Conservation (phyloP, 306 rosid genomes). For the Macrotyloma uniflorum region DNA sequence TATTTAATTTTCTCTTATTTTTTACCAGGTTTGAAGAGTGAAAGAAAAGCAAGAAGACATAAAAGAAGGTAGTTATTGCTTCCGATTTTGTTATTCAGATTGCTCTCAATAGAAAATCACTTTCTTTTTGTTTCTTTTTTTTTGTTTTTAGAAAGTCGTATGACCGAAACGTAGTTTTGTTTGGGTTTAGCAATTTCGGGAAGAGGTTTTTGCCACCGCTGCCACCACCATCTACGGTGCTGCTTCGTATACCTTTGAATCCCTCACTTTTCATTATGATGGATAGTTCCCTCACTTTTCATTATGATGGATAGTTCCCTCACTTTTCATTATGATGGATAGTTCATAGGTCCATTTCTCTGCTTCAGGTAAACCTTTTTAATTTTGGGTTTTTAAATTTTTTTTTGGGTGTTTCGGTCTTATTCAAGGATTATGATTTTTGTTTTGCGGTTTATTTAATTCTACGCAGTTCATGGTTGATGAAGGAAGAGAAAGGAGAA, state of each 20-base stretch:
- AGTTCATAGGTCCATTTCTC: conserved; percentile 45
- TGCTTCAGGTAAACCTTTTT: conserved; percentile 41
- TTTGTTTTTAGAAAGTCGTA: background rate
- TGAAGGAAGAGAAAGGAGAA: too few relatives aligned
- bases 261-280: conserved; percentile 26
- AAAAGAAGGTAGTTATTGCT: background rate
- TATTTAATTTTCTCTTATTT: too few relatives aligned
- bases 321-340: too few relatives aligned
- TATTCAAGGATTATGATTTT: background rate
- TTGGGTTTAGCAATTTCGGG: conserved; percentile 38
- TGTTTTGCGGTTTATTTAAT: background rate
- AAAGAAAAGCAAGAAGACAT: background rate
- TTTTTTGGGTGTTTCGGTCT: background rate
- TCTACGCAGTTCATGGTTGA: too few relatives aligned
- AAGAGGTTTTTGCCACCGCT: conserved; percentile 17
- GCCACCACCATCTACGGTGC: conserved; percentile 18
- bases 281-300: too few relatives aligned
- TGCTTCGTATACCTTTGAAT: conserved; percentile 21
- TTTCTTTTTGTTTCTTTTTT: background rate
- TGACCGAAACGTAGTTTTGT: conserved; percentile 19
- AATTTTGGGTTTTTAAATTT: background rate
- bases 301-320: too few relatives aligned
- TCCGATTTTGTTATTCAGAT: background rate
- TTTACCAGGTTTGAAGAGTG: background rate
- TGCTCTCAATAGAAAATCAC: conserved; percentile 36